Percentiles rank a stretch among this genome's conserved stretches.
Evolutionary conservation across 2,329 filamentous ascomycete genomes (phyloP).

Genomic region (Aschersonia sp.): DNA sequence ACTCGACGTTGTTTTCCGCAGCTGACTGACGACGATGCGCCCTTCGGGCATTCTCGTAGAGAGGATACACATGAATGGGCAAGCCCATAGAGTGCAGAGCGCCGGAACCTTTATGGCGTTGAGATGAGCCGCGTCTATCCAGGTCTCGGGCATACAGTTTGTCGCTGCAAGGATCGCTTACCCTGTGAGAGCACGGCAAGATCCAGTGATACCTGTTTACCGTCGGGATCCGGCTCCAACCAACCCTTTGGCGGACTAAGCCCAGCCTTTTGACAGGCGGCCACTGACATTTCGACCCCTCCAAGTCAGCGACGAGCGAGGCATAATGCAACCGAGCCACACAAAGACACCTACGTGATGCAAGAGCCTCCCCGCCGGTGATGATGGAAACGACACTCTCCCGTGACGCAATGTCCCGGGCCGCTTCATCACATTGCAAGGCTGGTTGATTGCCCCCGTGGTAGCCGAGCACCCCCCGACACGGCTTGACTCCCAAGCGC

Average conservation of each 20-base stretch:
- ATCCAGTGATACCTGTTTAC: constrained; percentile 31
- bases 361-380: constrained; percentile 50
- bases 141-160: neutral
- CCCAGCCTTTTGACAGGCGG: constrained; percentile 17
- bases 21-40: constrained; percentile 39
- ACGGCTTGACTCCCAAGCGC: constrained; percentile 29
- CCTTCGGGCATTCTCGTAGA: constrained; percentile 51
- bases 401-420: constrained; percentile 36
- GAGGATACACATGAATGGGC: constrained; percentile 52
- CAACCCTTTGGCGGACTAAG: constrained; percentile 40
- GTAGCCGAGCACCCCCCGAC: constrained; percentile 33
- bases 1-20: constrained; percentile 41
- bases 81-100: constrained; percentile 42
- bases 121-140: neutral
- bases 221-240: constrained; percentile 31
- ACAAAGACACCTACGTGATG: constrained; percentile 27
- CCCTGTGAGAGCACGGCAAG: constrained; percentile 23
- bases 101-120: constrained; percentile 29
- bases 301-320: neutral
- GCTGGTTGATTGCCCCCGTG: constrained; percentile 52
- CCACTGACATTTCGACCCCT: constrained; percentile 6
- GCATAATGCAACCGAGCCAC: constrained; percentile 1
- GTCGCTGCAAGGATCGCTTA: neutral
- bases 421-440: constrained; percentile 47
- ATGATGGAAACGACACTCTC: constrained; percentile 42